A percentile compares a stretch with the other conserved stretches of the same genome.
Conservation (phyloP, 2,329 filamentous ascomycete genomes). For the Ascochyta viciae-villosae region DNA sequence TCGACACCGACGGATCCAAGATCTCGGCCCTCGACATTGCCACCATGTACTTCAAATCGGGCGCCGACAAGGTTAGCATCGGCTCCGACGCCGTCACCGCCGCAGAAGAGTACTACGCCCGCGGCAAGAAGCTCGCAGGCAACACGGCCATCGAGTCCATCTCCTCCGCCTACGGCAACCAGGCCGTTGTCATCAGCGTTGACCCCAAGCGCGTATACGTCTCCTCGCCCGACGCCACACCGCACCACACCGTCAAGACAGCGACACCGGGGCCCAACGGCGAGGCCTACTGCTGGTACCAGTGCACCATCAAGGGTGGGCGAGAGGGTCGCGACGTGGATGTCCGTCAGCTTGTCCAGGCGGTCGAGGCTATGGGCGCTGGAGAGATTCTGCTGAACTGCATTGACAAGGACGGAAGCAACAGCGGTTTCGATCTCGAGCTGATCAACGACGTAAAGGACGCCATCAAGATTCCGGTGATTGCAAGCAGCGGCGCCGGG, state of each 20-base stretch:
- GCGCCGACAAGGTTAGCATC: conserved; percentile 97
- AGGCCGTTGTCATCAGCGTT: conserved; percentile 94
- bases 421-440: conserved; percentile 93
- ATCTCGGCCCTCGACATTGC: conserved; percentile 93
- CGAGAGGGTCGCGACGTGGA: conserved; percentile 94
- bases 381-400: conserved; percentile 96
- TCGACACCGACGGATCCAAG: conserved; percentile 84
- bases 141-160: conserved; percentile 96
- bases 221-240: conserved; percentile 69
- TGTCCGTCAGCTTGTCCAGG: conserved; percentile 83
- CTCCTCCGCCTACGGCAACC: conserved; percentile 89
- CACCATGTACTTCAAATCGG: conserved; percentile 95
- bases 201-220: conserved; percentile 94
- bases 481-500: conserved; percentile 92
- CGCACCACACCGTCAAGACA: conserved; percentile 78
- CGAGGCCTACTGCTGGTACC: conserved; percentile 91
- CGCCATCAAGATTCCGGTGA: conserved; percentile 90
- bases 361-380: conserved; percentile 93
- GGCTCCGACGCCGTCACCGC: conserved; percentile 93
- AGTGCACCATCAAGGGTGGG: conserved; percentile 95
- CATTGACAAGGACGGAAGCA: conserved; percentile 96
- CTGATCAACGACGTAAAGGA: conserved; percentile 86
- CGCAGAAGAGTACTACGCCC: conserved; percentile 86
- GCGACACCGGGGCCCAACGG: conserved; percentile 73
- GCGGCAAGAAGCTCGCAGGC: conserved; percentile 73